Conservation (phyloP, 1,284 basidiomycete species). For the Ganoderma lucidum region DNA sequence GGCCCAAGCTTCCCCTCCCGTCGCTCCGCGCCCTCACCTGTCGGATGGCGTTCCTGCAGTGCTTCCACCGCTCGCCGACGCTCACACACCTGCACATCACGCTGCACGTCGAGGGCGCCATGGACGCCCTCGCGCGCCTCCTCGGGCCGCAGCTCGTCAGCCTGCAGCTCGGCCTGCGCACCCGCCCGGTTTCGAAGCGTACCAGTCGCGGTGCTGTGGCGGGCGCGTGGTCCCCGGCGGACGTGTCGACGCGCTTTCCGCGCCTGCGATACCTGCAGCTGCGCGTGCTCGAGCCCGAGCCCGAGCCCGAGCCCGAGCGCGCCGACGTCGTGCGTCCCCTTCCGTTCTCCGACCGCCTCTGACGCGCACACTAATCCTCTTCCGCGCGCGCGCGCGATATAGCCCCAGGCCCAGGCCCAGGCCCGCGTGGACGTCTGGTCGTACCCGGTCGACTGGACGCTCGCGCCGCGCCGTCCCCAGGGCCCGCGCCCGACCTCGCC, state of each 20-base stretch:
- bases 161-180: constrained; percentile 1
- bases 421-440: neutral
- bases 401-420: neutral
- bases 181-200: neutral
- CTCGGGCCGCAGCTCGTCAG: constrained; percentile 14
- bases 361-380: neutral
- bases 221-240: neutral
- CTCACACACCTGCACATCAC: constrained; percentile 14
- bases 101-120: neutral
- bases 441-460: constrained; percentile 2
- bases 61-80: constrained; percentile 7
- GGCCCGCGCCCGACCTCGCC: neutral
- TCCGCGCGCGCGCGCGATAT: neutral
- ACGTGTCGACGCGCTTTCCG: neutral
- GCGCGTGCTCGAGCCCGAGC: neutral
- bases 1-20: constrained; percentile 7
- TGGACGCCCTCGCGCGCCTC: neutral
- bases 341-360: neutral
- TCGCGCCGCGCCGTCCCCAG: neutral
- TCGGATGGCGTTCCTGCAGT: constrained; percentile 1
- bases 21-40: constrained; percentile 13
- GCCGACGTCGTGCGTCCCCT: neutral
- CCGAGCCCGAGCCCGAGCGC: too few species aligned
- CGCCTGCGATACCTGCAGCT: neutral
- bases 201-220: neutral